phyloP scores from a whole-genome alignment of 495 filamentous ascomycete species.

The Gamarada debralockiae region DNA sequence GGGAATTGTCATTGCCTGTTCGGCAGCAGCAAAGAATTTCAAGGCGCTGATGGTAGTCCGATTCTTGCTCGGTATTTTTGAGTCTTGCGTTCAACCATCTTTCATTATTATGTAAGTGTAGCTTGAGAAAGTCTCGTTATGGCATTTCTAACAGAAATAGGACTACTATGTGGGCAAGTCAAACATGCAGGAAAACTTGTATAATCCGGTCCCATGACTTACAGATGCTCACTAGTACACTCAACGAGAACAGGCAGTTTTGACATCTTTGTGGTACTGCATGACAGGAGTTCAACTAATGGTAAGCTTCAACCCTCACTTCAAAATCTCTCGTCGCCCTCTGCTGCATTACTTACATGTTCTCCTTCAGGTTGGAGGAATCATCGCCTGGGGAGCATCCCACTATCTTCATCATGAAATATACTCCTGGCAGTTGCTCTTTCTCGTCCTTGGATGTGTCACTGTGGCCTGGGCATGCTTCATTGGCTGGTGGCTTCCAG shows the following conservation, averaged over 20 bases:
- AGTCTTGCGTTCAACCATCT: slow-evolving; percentile 16
- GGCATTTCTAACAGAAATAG: too few species aligned
- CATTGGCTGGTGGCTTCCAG: slow-evolving; percentile 62
- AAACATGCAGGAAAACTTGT: too few species aligned
- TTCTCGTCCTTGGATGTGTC: slow-evolving; percentile 57
- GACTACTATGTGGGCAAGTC: too few species aligned
- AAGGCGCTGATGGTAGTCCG: slow-evolving; percentile 45
- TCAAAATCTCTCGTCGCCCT: too few species aligned
- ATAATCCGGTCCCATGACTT: too few species aligned
- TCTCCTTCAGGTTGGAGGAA: neutral
- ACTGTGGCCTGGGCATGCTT: slow-evolving; percentile 46
- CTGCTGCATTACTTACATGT: slow-evolving; percentile 1
- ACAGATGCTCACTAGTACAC: slow-evolving; percentile 20
- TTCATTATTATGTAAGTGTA: slow-evolving; percentile 18
- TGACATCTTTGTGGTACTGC: slow-evolving; percentile 41
- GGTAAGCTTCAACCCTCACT: slow-evolving; percentile 10
- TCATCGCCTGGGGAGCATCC: slow-evolving; percentile 50
- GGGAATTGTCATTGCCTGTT: slow-evolving; percentile 54
- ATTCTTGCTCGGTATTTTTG: slow-evolving; percentile 45
- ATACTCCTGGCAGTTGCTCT: slow-evolving; percentile 44
- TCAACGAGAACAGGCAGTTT: slow-evolving; percentile 7
- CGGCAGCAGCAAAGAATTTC: slow-evolving; percentile 50
- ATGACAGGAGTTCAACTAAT: slow-evolving; percentile 40
- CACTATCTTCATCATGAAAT: slow-evolving; percentile 27
- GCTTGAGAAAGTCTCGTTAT: too few species aligned